Conservation (phyloP, 2,329 filamentous ascomycete species). For the Aspergillus bombycis region DNA sequence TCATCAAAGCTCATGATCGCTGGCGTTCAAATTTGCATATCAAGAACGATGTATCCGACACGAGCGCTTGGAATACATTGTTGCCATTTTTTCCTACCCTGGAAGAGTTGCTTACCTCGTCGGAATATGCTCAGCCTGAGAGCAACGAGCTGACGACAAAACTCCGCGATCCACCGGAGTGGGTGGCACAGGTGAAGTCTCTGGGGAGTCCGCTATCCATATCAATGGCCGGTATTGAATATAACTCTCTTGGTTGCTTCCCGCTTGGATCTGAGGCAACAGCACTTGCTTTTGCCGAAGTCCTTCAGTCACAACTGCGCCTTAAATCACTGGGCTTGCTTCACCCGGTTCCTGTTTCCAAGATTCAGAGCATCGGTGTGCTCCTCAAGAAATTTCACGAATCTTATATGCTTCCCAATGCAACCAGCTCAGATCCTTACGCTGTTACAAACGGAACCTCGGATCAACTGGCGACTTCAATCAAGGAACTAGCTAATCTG, state of each 20-base stretch:
- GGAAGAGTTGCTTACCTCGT: constrained; percentile 30
- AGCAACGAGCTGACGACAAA: constrained; percentile 12
- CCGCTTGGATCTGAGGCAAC: constrained; percentile 50
- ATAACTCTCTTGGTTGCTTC: constrained; percentile 50
- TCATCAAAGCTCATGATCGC: constrained; percentile 47
- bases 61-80: constrained; percentile 32
- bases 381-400: constrained; percentile 37
- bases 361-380: constrained; percentile 39
- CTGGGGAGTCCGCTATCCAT: constrained; percentile 42
- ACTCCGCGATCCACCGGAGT: constrained; percentile 36
- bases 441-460: constrained; percentile 23
- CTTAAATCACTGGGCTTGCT: constrained; percentile 47
- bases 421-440: constrained; percentile 24
- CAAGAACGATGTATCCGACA: constrained; percentile 18
- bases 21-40: constrained; percentile 43
- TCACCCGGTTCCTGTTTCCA: constrained; percentile 38
- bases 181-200: constrained; percentile 36
- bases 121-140: constrained; percentile 17
- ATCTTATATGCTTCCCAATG: constrained; percentile 24
- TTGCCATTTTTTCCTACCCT: constrained; percentile 30
- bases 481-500: constrained; percentile 36
- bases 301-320: constrained; percentile 49
- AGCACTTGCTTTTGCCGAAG: constrained; percentile 46
- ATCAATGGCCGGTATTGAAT: constrained; percentile 41
- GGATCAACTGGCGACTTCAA: constrained; percentile 26